Base-by-base conservation (phyloP, 139 green algal species). In the Desmodesmus armatus region DNA sequence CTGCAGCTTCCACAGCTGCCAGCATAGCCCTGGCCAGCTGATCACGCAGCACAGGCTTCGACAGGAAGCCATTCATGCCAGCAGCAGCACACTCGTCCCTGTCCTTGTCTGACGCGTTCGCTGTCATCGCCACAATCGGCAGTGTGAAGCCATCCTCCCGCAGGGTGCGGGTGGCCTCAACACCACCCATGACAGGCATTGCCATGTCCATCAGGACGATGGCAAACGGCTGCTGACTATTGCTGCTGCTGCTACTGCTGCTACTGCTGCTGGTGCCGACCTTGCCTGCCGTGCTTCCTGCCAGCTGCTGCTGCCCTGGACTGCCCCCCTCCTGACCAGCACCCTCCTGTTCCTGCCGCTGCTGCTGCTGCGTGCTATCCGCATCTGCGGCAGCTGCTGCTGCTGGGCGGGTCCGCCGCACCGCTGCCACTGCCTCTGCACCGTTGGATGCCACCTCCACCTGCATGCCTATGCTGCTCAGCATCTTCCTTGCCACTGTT, bases 31-130 rank as follows among this genome's bases (percentile, higher is more conserved):
- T 13, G 11, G 87, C 87, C 78, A 97, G 87, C 62, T 90, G 85
- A 51, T 93, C 93, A 65, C 92, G 92, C 4, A 97, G 90, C 60
- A 98, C 93, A 0, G 95, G 95, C 87, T 98, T 98, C 77, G 78
- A 92, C 74, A 98, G 87, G 78, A 98, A 98, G 35, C 91, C 96
- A 74, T 98, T 91, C 96, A 98, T 98, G 81, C 96, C 96, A n/a
- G 92, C 90, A 1, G 82, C 84, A 5, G 93, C 85, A 87, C 95
- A 98, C 86, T 95, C 92, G 5, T 94, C 89, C 9, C 96, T 82
- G 85, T 98, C 96, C 15, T 78, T 87, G 66, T 96, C 93, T 25
- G 39, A 83, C 0, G 94, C 95, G 71, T 98, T 97, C 39, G 96
- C 96, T 7, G 96, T 98, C 76, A 82, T 96, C 27, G 96, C 96